Evolutionary conservation across 73 alveolate species (phyloP), one percentile per base, ranked within the genome.

Genomic region (Paramecium tetraurelia): DNA sequence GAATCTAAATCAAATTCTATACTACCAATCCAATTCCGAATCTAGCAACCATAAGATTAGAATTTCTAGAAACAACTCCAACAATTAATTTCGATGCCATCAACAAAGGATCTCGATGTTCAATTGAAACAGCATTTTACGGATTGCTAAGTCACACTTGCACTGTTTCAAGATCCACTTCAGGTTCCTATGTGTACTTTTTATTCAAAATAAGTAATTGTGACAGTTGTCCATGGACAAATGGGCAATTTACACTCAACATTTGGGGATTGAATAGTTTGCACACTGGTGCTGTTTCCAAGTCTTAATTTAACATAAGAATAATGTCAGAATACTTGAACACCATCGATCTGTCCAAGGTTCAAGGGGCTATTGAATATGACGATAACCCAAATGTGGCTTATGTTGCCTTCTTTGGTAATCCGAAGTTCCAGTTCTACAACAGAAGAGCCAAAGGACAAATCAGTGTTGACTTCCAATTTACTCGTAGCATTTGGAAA

Each of bases 391-490:
- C 36, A 5, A 18, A 53, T 53, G 59, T 40, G 18, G 20, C n/a
- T 12, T 40, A 33, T 72, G 29, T 5, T 11, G 46, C 59, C 12
- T 72, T 72, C 46, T 40, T 72, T 38, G 86, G 86, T 1, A 72
- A 72, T 72, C 57, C 86, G 0, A 38, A 2, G 14, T 72, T 72
- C 12, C 40, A 72, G 40, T 72, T 72, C 38, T 72, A 72, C 31
- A 72, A 72, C 38, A 31, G 86, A 72, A 72, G 86, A 14, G 86
- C 86, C 14, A 72, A 40, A 18, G 86, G 86, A 72, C n/a, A 36
- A 29, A 14, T 72, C 16, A 31, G 46, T 29, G 38, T 72, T 1
- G 86, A 72, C 20, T 72, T 72, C 16, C 11, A 33, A 36, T 29
- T 40, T 11, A 36, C 86, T 35, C 53, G 86, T 35, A 36, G 59